Evolutionary conservation across 495 filamentous ascomycete genomes (phyloP).

Genomic region (Penicillium cataractarum): DNA sequence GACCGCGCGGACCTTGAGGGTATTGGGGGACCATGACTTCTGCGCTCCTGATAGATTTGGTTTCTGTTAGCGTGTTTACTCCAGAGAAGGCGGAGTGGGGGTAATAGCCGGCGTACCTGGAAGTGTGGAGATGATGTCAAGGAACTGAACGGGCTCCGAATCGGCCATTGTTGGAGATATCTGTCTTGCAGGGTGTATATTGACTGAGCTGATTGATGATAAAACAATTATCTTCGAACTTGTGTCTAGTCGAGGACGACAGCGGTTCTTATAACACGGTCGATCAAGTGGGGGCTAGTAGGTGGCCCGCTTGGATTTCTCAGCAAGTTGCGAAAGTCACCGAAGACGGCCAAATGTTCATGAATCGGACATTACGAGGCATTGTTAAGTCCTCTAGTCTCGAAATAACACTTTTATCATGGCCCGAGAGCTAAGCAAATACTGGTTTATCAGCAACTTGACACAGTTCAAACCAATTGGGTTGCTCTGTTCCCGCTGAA

Average conservation of each 20-base stretch:
- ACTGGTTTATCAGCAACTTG: neutral
- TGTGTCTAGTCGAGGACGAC: neutral
- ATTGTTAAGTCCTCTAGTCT: neutral
- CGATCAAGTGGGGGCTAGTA: neutral
- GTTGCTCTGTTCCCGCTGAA: neutral
- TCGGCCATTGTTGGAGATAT: constrained; percentile 28
- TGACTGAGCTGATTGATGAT: neutral
- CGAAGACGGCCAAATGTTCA: neutral
- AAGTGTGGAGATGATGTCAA: constrained; percentile 41
- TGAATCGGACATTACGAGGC: neutral
- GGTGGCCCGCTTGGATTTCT: constrained; percentile 12
- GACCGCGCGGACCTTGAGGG: constrained; percentile 40
- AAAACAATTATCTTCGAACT: neutral
- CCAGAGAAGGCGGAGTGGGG: neutral
- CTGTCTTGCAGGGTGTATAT: neutral
- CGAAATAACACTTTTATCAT: neutral
- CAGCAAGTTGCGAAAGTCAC: constrained; percentile 4
- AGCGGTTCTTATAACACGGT: constrained; percentile 2
- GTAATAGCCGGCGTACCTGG: constrained; percentile 28
- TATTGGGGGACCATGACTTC: constrained; percentile 48
- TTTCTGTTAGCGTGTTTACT: neutral
- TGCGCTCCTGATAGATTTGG: constrained; percentile 26
- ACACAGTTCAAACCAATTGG: neutral
- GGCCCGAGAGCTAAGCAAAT: neutral
- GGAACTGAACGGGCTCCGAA: constrained; percentile 40